Conservation (phyloP, 2,329 filamentous ascomycete species). For the Hypoxylon sp. region DNA sequence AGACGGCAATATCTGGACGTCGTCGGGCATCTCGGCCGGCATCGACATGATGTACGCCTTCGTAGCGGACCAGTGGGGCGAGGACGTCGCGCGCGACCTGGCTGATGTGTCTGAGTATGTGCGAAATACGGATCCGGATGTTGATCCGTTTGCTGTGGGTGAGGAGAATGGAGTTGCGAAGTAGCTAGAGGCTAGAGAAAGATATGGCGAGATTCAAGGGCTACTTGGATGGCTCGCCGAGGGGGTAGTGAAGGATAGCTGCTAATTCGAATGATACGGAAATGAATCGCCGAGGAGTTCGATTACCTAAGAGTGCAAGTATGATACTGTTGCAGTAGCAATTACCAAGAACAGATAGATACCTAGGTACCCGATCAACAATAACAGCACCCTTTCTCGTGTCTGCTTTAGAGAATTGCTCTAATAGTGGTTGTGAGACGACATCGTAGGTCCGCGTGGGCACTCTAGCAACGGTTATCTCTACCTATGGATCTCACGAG, state of each 20-base stretch:
- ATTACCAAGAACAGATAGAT: neutral
- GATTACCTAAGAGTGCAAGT: neutral
- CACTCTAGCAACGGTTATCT: neutral
- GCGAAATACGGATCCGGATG: slow-evolving; percentile 62
- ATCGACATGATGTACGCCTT: slow-evolving; percentile 73
- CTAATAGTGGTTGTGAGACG: neutral
- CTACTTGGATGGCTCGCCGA: too few species aligned
- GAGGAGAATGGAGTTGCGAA: slow-evolving; percentile 13
- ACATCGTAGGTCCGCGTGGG: neutral
- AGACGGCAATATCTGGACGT: slow-evolving; percentile 76
- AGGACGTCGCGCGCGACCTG: slow-evolving; percentile 61
- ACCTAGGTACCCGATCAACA: neutral
- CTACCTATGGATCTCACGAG: neutral
- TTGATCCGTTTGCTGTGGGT: slow-evolving; percentile 64
- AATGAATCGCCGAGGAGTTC: neutral
- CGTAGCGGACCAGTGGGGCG: slow-evolving; percentile 66
- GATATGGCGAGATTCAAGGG: too few species aligned
- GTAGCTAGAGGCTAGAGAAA: neutral
- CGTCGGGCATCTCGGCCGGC: slow-evolving; percentile 70
- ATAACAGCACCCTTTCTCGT: neutral
- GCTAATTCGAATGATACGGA: neutral
- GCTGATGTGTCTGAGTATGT: slow-evolving; percentile 70
- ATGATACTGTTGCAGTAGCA: neutral
- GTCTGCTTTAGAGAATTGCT: neutral
- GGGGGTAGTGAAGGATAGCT: too few species aligned